Conservation (phyloP, 345 rosid genomes). For the Eucalyptus pumila region DNA sequence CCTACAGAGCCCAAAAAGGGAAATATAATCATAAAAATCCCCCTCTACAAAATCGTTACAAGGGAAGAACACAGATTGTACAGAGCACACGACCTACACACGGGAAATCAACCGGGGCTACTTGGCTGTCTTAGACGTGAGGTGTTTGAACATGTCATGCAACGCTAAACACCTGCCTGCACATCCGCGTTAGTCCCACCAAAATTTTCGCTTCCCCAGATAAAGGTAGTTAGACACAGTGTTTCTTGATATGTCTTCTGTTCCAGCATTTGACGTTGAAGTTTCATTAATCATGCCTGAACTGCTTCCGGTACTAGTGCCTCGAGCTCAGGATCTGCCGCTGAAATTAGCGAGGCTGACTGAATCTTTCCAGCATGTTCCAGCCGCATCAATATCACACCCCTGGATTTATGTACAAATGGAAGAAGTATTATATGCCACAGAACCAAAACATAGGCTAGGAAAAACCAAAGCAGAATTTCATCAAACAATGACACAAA, state of each 20-base stretch:
- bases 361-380: slow-evolving; percentile 90
- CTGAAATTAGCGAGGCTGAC: slow-evolving; percentile 77
- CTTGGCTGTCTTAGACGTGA: neutral
- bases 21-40: neutral
- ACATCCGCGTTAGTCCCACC: neutral
- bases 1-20: neutral
- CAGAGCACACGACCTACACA: neutral
- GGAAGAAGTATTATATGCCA: neutral
- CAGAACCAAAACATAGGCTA: neutral
- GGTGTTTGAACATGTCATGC: neutral
- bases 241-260: neutral
- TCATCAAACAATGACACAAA: neutral
- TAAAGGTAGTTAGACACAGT: neutral
- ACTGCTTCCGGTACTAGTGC: neutral
- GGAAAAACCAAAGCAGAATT: neutral
- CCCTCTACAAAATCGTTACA: neutral
- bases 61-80: neutral
- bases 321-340: slow-evolving; percentile 32
- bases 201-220: neutral
- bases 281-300: neutral
- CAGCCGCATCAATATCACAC: slow-evolving; percentile 86
- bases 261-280: neutral
- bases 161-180: neutral
- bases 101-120: neutral
- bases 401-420: slow-evolving; percentile 25